These are phyloP conservation scores for Centrapalus pauciflorus DNA, from an alignment of 129 eudicot species.

Conservation along the genomic window DNA sequence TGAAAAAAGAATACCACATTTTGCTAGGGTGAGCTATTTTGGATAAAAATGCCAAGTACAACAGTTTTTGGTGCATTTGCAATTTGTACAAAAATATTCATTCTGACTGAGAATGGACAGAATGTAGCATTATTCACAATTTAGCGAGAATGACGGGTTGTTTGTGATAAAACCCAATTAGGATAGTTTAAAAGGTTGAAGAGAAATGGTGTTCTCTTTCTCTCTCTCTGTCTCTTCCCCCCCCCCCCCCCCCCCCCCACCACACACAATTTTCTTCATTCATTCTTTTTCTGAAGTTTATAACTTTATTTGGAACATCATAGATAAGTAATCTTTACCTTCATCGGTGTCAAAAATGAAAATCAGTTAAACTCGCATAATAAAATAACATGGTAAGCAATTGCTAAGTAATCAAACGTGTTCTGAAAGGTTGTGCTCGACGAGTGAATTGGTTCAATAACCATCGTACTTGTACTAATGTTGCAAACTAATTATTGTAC, in stretches of 20 bases:
- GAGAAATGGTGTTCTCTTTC: background rate
- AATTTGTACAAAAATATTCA: background rate
- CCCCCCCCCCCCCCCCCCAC: no score
- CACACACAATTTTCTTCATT: no score
- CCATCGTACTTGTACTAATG: no score
- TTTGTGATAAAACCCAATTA: slow-evolving; percentile 2
- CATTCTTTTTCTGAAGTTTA: background rate
- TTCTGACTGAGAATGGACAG: no score
- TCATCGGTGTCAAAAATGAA: background rate
- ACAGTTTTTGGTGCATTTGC: background rate
- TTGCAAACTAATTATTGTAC: no score
- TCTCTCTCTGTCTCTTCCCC: no score
- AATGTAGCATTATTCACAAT: no score
- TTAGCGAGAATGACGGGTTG: background rate
- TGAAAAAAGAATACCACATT: background rate
- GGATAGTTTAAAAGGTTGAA: background rate
- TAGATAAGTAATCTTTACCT: background rate
- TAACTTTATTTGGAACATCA: background rate
- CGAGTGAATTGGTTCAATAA: no score
- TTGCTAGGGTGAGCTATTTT: background rate
- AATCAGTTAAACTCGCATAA: background rate
- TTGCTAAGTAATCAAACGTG: no score
- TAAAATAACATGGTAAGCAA: no score
- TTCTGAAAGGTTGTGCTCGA: no score
- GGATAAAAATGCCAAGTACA: background rate